Conservation (phyloP, 129 eudicot species). For the Flaveria trinervia region DNA sequence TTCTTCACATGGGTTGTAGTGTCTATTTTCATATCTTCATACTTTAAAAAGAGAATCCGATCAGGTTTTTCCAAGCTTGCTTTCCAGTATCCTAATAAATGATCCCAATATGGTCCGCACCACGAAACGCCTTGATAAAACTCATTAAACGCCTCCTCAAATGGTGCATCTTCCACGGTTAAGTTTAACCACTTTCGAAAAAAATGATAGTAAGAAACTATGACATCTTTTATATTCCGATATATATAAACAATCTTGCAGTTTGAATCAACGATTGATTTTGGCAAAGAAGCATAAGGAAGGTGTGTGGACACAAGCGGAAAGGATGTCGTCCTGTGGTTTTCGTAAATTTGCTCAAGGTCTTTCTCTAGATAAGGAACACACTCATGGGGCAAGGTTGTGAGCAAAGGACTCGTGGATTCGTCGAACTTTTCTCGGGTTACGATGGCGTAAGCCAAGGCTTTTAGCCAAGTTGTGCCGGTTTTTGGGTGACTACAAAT, state of each 20-base stretch:
- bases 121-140: constrained; percentile 12
- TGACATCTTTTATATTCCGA: constrained; percentile 40
- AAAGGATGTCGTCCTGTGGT: background rate
- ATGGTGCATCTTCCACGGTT: background rate
- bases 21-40: constrained; percentile 28
- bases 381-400: constrained; percentile 19
- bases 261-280: constrained; percentile 13
- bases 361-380: constrained; percentile 18
- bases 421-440: constrained; percentile 18
- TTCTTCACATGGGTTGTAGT: background rate
- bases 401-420: constrained; percentile 28
- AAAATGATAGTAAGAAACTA: constrained; percentile 19
- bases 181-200: background rate
- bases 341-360: background rate
- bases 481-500: constrained; percentile 36
- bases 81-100: constrained; percentile 28
- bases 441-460: constrained; percentile 33
- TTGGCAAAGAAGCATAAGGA: constrained; percentile 34
- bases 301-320: constrained; percentile 39
- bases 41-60: constrained; percentile 12
- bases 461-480: constrained; percentile 50
- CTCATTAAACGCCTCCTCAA: constrained; percentile 12
- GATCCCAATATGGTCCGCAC: constrained; percentile 23
- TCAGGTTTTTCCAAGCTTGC: constrained; percentile 5
- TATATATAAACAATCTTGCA: constrained; percentile 45